phyloP scores from a whole-genome alignment of 306 rosid genomes.

The Prunus mira region DNA sequence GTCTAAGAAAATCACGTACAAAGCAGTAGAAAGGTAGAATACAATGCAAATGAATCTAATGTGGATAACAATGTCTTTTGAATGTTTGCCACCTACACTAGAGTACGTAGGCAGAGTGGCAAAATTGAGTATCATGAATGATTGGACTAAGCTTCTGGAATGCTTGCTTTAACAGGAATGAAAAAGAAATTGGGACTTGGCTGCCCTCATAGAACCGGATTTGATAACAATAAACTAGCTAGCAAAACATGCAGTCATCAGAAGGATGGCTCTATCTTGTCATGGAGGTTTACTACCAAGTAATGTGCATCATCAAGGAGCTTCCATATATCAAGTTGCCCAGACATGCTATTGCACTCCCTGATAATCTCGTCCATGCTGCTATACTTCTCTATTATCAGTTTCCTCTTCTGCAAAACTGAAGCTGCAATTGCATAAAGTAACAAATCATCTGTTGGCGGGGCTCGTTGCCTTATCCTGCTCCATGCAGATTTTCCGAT shows the following conservation, averaged over 20 bases:
- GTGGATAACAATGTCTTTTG: not conserved
- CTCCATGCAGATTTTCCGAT: slow-evolving; percentile 93
- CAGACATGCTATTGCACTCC: slow-evolving; percentile 98
- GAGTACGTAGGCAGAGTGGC: not conserved
- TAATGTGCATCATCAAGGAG: slow-evolving; percentile 94
- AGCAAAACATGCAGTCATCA: slow-evolving; percentile 33
- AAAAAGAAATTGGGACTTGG: not conserved
- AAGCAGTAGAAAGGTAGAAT: not conserved
- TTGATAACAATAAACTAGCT: slow-evolving; percentile 18
- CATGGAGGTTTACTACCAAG: slow-evolving; percentile 93
- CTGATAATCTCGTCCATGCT: slow-evolving; percentile 98
- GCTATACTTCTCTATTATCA: slow-evolving; percentile 89
- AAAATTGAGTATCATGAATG: not conserved
- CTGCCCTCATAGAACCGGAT: slow-evolving; percentile 6
- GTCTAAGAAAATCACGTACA: not conserved
- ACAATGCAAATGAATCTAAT: slow-evolving; percentile 8
- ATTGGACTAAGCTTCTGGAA: not conserved
- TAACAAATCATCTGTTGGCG: slow-evolving; percentile 88
- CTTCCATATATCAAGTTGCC: slow-evolving; percentile 96
- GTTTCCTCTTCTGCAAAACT: slow-evolving; percentile 84
- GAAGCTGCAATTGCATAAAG: slow-evolving; percentile 97
- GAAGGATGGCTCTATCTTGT: slow-evolving; percentile 73
- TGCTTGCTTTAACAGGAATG: not conserved
- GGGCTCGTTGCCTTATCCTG: slow-evolving; percentile 95
- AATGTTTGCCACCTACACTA: slow-evolving; percentile 15